These are phyloP conservation scores for Agapanthus africanus DNA, from an alignment of 106 monocot species.

Conservation along the genomic window DNA sequence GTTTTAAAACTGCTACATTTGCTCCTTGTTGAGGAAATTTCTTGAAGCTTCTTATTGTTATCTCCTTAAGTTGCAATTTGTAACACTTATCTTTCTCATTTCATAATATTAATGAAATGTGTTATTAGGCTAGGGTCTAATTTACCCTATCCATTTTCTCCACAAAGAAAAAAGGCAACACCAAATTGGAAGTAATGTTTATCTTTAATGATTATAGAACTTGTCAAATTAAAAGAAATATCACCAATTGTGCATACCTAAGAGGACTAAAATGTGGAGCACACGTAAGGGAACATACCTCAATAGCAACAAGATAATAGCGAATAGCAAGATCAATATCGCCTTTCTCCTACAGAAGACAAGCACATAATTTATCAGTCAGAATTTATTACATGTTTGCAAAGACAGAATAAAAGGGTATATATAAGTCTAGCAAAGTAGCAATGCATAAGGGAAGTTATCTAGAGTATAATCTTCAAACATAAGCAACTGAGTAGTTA, in stretches of 20 bases:
- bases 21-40: no score
- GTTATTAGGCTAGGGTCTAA: no score
- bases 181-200: not conserved
- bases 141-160: no score
- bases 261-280: not conserved
- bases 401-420: not conserved
- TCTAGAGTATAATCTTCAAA: not conserved
- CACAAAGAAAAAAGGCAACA: not conserved
- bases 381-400: not conserved
- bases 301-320: constrained; percentile 73
- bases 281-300: constrained; percentile 29
- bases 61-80: no score
- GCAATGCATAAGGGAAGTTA: not conserved
- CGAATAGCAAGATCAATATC: constrained; percentile 84
- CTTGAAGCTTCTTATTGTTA: no score
- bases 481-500: not conserved
- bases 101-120: no score
- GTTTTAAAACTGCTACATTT: no score
- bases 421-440: no score
- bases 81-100: no score
- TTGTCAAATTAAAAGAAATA: not conserved
- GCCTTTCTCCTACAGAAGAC: constrained; percentile 76
- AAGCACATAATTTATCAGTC: not conserved
- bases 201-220: not conserved
- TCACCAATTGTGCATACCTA: not conserved